Evolutionary conservation across 352 stramenopile genomes (phyloP).

Genomic region (Phytophthora quininea): DNA sequence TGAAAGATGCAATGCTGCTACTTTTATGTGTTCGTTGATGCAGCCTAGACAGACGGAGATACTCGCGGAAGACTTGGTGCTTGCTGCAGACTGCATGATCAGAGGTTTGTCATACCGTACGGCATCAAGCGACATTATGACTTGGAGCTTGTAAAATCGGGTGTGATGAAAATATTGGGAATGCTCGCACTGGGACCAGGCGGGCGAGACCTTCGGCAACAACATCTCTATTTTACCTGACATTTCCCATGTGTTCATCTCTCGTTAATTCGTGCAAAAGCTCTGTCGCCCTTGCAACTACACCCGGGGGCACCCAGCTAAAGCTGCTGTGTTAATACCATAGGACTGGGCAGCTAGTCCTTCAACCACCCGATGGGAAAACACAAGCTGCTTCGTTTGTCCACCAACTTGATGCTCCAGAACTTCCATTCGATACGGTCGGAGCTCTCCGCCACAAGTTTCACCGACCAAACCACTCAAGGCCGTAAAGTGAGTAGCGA

Average conservation of each 20-base stretch:
- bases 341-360: conserved; percentile 79
- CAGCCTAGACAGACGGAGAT: conserved; percentile 12
- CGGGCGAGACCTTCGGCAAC: no score
- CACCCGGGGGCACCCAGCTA: conserved; percentile 68
- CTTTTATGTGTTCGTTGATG: conserved; percentile 6
- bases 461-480: conserved; percentile 49
- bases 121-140: neutral
- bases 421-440: conserved; percentile 77
- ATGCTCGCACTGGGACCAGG: no score
- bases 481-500: conserved; percentile 87
- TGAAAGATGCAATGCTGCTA: conserved; percentile 13
- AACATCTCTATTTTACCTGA: no score
- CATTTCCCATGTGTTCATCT: no score
- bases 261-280: conserved; percentile 46
- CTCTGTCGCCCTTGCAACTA: conserved; percentile 58
- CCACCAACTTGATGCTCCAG: conserved; percentile 38
- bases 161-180: no score
- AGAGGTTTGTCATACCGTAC: conserved; percentile 14
- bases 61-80: conserved; percentile 4
- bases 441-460: conserved; percentile 42
- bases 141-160: neutral
- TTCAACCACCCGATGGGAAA: conserved; percentile 78
- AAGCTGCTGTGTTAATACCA: conserved; percentile 73
- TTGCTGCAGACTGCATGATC: conserved; percentile 16
- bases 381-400: conserved; percentile 57